Percentiles rank a stretch among this genome's conserved stretches.
Conservation (phyloP, 495 filamentous ascomycete species). For the Aspergillus avenaceus region DNA sequence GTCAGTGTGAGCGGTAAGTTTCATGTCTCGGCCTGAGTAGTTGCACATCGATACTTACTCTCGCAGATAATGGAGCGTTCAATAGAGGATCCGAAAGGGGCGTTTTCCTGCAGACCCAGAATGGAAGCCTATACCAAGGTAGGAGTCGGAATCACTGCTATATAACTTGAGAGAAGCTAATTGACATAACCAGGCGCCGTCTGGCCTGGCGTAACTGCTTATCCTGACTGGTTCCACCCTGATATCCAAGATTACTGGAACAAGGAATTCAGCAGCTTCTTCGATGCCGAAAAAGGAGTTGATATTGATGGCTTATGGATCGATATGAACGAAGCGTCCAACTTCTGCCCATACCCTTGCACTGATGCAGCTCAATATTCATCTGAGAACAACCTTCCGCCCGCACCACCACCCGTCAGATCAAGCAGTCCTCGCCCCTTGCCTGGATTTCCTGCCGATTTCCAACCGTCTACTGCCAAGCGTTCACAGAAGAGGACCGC, state of each 20-base stretch:
- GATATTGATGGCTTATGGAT: conserved; percentile 89
- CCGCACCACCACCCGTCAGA: conserved; percentile 60
- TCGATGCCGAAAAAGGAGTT: conserved; percentile 58
- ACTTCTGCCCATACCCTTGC: conserved; percentile 75
- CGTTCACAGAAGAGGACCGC: conserved; percentile 5
- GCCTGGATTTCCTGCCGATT: conserved; percentile 67
- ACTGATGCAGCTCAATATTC: conserved; percentile 52
- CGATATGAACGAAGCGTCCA: conserved; percentile 76
- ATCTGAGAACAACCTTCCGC: conserved; percentile 56
- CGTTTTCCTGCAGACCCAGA: conserved; percentile 60
- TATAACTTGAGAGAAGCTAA: conserved; percentile 4
- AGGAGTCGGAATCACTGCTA: not conserved
- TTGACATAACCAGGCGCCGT: conserved; percentile 51
- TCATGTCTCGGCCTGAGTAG: not conserved
- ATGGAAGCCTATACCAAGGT: conserved; percentile 68
- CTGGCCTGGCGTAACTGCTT: conserved; percentile 79
- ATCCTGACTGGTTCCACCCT: conserved; percentile 80
- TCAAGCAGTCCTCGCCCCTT: conserved; percentile 53
- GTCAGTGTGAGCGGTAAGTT: conserved; percentile 44
- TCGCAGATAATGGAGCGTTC: conserved; percentile 59
- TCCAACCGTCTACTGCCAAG: conserved; percentile 52
- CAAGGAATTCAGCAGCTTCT: conserved; percentile 66
- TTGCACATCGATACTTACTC: not conserved
- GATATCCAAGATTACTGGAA: conserved; percentile 69
- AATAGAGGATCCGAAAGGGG: conserved; percentile 56